Base-by-base conservation (phyloP, 768 basidiomycete genomes). In the Lentinula boryana region DNA sequence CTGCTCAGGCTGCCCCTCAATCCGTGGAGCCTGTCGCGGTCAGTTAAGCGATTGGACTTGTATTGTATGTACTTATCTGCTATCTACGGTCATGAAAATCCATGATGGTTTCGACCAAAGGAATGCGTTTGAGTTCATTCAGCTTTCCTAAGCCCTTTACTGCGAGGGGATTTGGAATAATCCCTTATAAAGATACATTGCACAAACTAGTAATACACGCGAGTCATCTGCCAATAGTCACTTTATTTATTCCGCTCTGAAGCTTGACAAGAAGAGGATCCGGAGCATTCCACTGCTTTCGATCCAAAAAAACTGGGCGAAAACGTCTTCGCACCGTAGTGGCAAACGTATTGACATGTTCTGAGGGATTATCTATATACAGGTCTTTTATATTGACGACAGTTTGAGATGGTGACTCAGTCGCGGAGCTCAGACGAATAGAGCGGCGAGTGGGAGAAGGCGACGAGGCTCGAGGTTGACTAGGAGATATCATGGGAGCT, bases 11-110 rank as follows among this genome's bases (percentile, higher is more conserved):
- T 48, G 33, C 21, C 4, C 31, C 32, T 36, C 33, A 27, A 13
- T 21, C 58, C 8, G 43, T 31, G 13, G 13, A 60, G 18, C 44
- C 58, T 40, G 64, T 71, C 54, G 64, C 69, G 53, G 70, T 69
- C 35, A 65, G 63, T 60, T 71, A 60, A 67, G 50, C 12, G 15
- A 16, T 7, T 3, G 15, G 1, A 38, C 43, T 2, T 56, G 40
- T 43, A 56, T 38, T 51, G 50, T 1, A 5, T 51, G 50, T 35
- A 15, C 13, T 51, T 51, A 15, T 51, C 12, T 23, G 9, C 13
- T 43, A 5, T 43, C 41, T 43, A n/a, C 41, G 41, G 27, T 27
- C 3, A 27, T 3, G 27, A 27, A 27, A 27, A 27, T 27, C 27
- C 4, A 27, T 27, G 27, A 27, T 27, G 27, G 27, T 27, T 27